Base-by-base conservation (phyloP, 805 yeast genomes). In the Tetrapisispora namnaoensis region DNA sequence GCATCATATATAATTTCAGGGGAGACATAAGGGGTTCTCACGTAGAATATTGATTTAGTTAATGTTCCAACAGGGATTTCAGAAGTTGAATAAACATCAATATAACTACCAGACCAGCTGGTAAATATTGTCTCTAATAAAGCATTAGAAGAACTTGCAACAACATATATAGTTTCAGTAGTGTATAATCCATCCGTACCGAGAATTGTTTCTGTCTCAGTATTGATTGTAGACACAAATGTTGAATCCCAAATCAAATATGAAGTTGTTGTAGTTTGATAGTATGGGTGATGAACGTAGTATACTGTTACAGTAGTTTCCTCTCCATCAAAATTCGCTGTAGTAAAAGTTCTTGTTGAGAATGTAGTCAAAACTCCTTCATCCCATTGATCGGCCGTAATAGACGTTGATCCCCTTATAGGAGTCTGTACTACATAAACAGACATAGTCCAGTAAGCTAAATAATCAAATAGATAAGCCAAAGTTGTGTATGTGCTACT, bases 141-240 rank as follows among this genome's bases (percentile, higher is more conserved):
- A 20, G 7, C 11, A 40, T 40, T 18, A 24, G 22, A 21, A 14
- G 51, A 47, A 6, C 49, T 48, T 30, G 42, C 49, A 38, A 50
- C 46, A 17, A 44, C 42, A 22, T 38, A 49, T 24, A 50, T 37
- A 4, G 51, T 50, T 42, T 48, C 28, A 18, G 41, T 47, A 28
- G 50, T 50, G 11, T 41, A 20, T 42, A 35, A 24, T n/a, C 50
- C 53, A 32, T 50, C 47, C 7, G 27, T 27, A 13, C 53, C 53
- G 7, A 10, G 14, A 20, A 37, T 7, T 20, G 41, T 17, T 9
- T 6, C 18, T 10, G 18, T 18, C 13, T 37, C 41, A 7, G 43
- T 24, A n/a, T n/a, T 10, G 5, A 40, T 7, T 7, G 51, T 51
- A 17, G 43, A 27, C 3, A 28, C 16, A 16, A n/a, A 24, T 16